Conservation (phyloP, 73 alveolate species). For the Uronychia setigera region DNA sequence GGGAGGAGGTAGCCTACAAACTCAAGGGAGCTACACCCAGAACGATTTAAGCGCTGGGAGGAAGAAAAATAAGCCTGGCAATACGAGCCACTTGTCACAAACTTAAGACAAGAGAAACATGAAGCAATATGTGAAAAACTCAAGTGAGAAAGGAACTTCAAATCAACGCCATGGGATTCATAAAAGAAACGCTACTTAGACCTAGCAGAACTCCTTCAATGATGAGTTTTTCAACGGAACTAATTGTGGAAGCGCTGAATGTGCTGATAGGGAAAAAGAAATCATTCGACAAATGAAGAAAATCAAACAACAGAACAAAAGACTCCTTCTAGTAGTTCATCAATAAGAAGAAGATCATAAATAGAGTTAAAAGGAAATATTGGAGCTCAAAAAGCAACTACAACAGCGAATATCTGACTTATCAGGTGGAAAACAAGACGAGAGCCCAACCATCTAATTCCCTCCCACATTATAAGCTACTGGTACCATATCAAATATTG, state of each 20-base stretch:
- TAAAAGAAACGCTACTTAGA: background rate
- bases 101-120: background rate
- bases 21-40: background rate
- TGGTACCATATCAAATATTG: background rate
- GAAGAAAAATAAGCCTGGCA: background rate
- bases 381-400: background rate
- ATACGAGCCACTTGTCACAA: background rate
- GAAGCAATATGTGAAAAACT: background rate
- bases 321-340: background rate
- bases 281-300: background rate
- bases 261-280: background rate
- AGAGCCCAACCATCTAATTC: background rate
- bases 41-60: background rate
- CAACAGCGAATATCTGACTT: background rate
- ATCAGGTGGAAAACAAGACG: background rate
- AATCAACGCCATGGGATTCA: background rate
- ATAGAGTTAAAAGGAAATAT: background rate
- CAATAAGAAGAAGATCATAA: background rate
- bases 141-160: background rate
- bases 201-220: background rate
- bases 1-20: too few relatives aligned
- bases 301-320: background rate
- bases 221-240: background rate
- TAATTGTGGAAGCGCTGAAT: background rate
- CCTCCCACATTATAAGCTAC: background rate